phyloP scores from a whole-genome alignment of 2,329 filamentous ascomycete genomes.

The Dothideomycetidae sp. region DNA sequence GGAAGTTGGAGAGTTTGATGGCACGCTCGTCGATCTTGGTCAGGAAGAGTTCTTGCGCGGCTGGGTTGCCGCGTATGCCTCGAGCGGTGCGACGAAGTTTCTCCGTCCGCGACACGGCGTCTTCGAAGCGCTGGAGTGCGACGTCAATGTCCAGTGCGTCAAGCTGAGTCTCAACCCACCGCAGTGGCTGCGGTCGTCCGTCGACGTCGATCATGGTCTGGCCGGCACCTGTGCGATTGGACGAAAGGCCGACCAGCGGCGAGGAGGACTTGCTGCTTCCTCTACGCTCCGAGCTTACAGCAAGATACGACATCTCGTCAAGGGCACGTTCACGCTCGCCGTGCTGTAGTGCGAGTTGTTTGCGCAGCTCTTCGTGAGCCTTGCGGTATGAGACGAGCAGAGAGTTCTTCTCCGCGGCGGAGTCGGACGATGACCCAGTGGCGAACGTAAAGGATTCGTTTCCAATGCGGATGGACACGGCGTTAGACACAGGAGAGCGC shows the following conservation, averaged over 20 bases:
- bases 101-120: constrained; percentile 70
- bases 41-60: constrained; percentile 83
- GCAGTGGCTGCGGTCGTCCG: constrained; percentile 87
- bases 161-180: constrained; percentile 90
- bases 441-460: constrained; percentile 90
- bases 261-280: constrained; percentile 15
- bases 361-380: constrained; percentile 79
- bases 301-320: constrained; percentile 19
- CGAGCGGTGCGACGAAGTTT: constrained; percentile 67
- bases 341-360: constrained; percentile 70
- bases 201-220: constrained; percentile 81
- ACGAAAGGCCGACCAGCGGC: constrained; percentile 56
- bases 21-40: constrained; percentile 83
- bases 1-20: constrained; percentile 56
- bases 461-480: constrained; percentile 80
- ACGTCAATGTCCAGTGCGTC: constrained; percentile 95
- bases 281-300: constrained; percentile 12
- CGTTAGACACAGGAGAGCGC: constrained; percentile 51
- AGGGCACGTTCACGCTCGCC: constrained; percentile 61
- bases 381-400: constrained; percentile 84
- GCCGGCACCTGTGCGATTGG: constrained; percentile 36
- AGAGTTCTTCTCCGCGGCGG: constrained; percentile 58
- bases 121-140: constrained; percentile 76
- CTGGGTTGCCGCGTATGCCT: constrained; percentile 67
- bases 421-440: constrained; percentile 60